Evolutionary conservation across 2,329 filamentous ascomycete species (phyloP), one percentile per base, ranked within the genome.

Genomic region (Hysterium pulicare): DNA sequence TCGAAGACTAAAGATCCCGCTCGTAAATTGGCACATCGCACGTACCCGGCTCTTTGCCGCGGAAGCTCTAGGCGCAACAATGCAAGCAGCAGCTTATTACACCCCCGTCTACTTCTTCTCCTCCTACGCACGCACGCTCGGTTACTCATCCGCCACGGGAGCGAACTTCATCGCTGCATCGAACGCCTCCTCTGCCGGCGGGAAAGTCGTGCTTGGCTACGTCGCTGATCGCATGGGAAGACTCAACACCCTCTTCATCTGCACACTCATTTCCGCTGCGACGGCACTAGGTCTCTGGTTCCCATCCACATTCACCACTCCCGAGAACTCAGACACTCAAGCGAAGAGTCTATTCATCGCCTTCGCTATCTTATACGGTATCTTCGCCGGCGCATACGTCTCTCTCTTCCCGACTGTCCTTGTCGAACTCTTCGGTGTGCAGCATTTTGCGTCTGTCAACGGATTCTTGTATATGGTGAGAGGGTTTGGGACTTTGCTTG

Each of bases 391-490:
- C 21, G 40, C 24, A 10, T 42, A 42, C 32, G 15, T 21, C 3
- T 3, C 31, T 2, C 32, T 42, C 2, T 42, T 42, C 33, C 40
- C 40, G n/a, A 36, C 40, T 2, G 66, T 71, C 8, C 67, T 74
- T 11, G 68, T 70, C n/a, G 72, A 75, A 45, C 68, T 74, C 4
- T 75, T 74, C 53, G 71, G 71, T 2, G 69, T 74, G 21, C 64
- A 68, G 42, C 69, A 70, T 35, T 75, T 74, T 47, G 71, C 71
- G 1, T 69, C 69, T 16, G 71, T 75, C 4, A 75, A 73, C 33
- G 66, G 66, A 1, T 58, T 67, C 6, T 47, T 70, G 39, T 69
- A 69, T 44, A 59, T 69, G 38, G 58, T 69, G 31, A 59, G 64
- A 30, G 67, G 67, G 1, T 50, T 68, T 7, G 66, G 62, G 0